Conservation (phyloP, 2,329 filamentous ascomycete genomes). For the Xylariaceae sp. region DNA sequence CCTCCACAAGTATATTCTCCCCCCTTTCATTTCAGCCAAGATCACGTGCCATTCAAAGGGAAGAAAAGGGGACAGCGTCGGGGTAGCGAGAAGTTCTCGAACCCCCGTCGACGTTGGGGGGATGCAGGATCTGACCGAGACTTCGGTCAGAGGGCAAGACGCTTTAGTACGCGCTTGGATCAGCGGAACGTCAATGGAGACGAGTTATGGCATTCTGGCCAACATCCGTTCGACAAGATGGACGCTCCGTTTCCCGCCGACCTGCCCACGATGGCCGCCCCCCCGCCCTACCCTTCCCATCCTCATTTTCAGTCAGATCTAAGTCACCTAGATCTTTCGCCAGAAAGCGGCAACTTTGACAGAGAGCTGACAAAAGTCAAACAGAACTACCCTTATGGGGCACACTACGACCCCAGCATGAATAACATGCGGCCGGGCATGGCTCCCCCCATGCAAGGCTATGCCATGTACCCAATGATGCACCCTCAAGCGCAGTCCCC, state of each 20-base stretch:
- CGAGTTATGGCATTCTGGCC: constrained; percentile 12
- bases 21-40: constrained; percentile 27
- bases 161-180: constrained; percentile 39
- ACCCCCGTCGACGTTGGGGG: constrained; percentile 30
- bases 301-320: constrained; percentile 12
- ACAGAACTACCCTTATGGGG: constrained; percentile 57
- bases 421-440: constrained; percentile 26
- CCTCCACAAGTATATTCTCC: constrained; percentile 49
- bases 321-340: constrained; percentile 50
- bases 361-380: constrained; percentile 61
- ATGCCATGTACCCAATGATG: constrained; percentile 22
- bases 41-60: constrained; percentile 30
- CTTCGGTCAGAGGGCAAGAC: constrained; percentile 30
- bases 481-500: constrained; percentile 36
- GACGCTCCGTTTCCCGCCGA: constrained; percentile 11
- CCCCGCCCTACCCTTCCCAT: constrained; percentile 22
- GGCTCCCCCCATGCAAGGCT: constrained; percentile 27
- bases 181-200: constrained; percentile 23
- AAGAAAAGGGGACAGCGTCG: constrained; percentile 37
- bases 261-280: constrained; percentile 16
- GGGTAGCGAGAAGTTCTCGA: constrained; percentile 39
- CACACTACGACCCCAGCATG: constrained; percentile 41
- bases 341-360: constrained; percentile 64
- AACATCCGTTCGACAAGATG: constrained; percentile 10
- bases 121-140: constrained; percentile 29